Conservation (phyloP, 139 green algal genomes). For the Auxenochlorella pyrenoidosa region DNA sequence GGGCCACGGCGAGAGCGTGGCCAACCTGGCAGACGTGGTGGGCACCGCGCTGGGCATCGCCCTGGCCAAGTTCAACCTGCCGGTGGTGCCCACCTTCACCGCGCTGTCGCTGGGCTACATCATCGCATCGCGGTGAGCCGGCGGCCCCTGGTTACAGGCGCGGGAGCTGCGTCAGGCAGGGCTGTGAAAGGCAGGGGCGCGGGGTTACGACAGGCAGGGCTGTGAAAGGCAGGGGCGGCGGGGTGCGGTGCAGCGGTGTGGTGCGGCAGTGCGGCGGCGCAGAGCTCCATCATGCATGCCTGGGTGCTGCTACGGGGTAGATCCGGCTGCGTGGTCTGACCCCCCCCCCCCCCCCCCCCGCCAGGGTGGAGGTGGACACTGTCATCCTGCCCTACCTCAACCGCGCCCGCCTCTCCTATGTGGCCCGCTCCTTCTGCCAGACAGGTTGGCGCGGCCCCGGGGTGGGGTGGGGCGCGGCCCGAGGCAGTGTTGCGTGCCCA, state of each 20-base stretch:
- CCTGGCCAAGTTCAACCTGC: conserved; percentile 57
- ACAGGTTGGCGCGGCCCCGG: conserved; percentile 3
- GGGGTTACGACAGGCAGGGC: too few relatives aligned
- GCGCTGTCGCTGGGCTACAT: conserved; percentile 72
- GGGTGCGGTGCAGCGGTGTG: too few relatives aligned
- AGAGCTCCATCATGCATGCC: too few relatives aligned
- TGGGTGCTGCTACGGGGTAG: too few relatives aligned
- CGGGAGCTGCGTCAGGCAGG: too few relatives aligned
- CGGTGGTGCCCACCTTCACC: conserved; percentile 73
- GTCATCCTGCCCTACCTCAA: conserved; percentile 91
- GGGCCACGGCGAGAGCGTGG: conserved; percentile 86
- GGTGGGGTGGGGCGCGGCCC: too few relatives aligned
- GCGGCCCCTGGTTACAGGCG: too few relatives aligned
- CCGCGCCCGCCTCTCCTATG: conserved; percentile 68
- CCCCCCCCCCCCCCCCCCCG: too few relatives aligned
- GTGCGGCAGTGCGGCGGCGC: too few relatives aligned
- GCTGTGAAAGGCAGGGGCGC: too few relatives aligned
- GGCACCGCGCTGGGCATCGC: conserved; percentile 77
- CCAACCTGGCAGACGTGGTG: conserved; percentile 89
- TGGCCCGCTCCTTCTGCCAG: conserved; percentile 44
- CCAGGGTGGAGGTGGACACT: conserved; percentile 73
- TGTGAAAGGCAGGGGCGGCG: too few relatives aligned
- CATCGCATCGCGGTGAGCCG: conserved; percentile 43
- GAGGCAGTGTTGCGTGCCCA: not conserved
- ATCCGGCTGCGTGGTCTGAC: too few relatives aligned